Evolutionary conservation across 495 filamentous ascomycete species (phyloP).

Genomic region (Xylaria scruposa): DNA sequence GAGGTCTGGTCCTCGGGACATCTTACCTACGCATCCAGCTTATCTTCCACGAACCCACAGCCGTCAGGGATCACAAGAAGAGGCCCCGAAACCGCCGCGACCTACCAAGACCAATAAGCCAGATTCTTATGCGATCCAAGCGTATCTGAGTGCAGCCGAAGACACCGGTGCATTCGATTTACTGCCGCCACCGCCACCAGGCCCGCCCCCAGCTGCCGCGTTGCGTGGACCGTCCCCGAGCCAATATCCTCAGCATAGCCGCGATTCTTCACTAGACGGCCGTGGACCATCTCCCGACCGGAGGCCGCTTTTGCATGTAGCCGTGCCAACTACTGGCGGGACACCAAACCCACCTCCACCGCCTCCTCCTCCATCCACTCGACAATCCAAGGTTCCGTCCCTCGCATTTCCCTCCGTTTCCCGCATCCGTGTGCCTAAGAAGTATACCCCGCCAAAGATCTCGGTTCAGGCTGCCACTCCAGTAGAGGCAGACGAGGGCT

Average conservation of each 20-base stretch:
- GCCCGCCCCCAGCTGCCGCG: constrained; percentile 19
- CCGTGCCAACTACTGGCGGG: neutral
- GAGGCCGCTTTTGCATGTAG: neutral
- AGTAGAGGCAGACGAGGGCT: neutral
- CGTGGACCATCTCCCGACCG: constrained; percentile 25
- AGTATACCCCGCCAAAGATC: constrained; percentile 37
- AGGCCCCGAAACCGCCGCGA: constrained; percentile 30
- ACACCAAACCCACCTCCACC: constrained; percentile 12
- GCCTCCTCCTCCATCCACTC: constrained; percentile 29
- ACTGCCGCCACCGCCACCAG: constrained; percentile 29
- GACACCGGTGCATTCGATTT: constrained; percentile 12
- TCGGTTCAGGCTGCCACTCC: constrained; percentile 31
- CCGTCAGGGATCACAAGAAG: constrained; percentile 35
- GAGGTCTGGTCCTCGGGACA: constrained; percentile 29
- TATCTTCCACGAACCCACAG: constrained; percentile 51
- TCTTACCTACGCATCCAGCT: constrained; percentile 56
- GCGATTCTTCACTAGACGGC: constrained; percentile 17
- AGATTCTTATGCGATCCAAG: constrained; percentile 35
- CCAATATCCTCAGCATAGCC: constrained; percentile 20
- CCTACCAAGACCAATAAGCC: constrained; percentile 32
- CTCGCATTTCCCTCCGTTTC: constrained; percentile 37
- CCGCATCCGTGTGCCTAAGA: constrained; percentile 31
- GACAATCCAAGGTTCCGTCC: constrained; percentile 30
- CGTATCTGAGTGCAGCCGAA: constrained; percentile 36
- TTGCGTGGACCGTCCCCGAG: constrained; percentile 5